Percentiles rank a stretch among this genome's conserved stretches.
These are phyloP conservation scores for Ulota crispa DNA, from an alignment of 225 moss, liverwort and hornwort species.

Conservation along the genomic window DNA sequence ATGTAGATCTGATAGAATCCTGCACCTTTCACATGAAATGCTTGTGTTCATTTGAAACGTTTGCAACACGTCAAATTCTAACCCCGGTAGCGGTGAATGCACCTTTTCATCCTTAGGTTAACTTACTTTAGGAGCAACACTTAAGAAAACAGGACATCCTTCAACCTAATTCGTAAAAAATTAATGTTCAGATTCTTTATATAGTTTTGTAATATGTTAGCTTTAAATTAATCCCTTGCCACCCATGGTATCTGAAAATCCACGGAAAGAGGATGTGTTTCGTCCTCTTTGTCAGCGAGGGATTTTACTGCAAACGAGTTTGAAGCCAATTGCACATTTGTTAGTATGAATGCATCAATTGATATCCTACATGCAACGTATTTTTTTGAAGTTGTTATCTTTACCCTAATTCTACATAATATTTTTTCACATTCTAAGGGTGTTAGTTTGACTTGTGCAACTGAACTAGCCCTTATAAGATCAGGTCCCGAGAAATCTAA, in stretches of 20 bases:
- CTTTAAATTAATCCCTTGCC: background rate
- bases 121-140: background rate
- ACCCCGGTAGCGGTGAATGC: too few relatives aligned
- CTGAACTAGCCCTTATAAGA: background rate
- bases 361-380: background rate
- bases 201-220: accelerated
- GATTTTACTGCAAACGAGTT: too few relatives aligned
- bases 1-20: too few relatives aligned
- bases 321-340: background rate
- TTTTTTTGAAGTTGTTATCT: background rate
- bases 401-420: background rate
- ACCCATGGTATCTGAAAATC: too few relatives aligned
- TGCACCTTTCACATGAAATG: too few relatives aligned
- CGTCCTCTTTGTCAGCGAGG: too few relatives aligned
- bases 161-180: background rate
- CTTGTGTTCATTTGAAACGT: too few relatives aligned
- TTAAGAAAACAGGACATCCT: background rate
- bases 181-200: accelerated
- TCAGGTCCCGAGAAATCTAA: background rate
- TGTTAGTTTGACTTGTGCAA: background rate
- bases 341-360: background rate
- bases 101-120: background rate
- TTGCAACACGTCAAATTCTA: too few relatives aligned
- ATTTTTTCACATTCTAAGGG: background rate
- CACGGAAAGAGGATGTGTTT: too few relatives aligned